Base-by-base conservation (phyloP, 2,329 filamentous ascomycete species). In the Aspergillus thermomutatus region DNA sequence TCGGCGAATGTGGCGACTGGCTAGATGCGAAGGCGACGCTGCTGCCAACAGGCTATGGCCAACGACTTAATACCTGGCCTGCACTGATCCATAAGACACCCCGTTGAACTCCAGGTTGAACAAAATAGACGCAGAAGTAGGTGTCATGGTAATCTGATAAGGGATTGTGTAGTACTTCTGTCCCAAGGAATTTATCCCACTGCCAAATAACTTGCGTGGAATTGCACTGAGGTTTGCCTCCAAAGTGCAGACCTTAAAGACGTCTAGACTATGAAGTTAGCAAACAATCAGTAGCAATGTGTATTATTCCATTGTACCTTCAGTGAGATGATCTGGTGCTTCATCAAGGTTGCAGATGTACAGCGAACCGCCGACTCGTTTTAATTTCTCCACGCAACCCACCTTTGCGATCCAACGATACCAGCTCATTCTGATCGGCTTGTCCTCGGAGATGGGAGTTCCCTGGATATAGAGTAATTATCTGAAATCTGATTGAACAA, bases 41-140 rank as follows among this genome's bases (percentile, higher is more conserved):
- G 31, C 11, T 3, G 2, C 14, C 5, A 17, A 34, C 14, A 17
- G 14, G n/a, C n/a, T 14, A 17, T 17, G 31, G 14, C 11, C 31
- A 34, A 34, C 31, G 17, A 1, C 31, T 64, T 19, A 66, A 40
- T 67, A 69, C 19, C 59, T 54, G 8, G 63, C 55, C 25, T 53
- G 55, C 1, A 68, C 64, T 5, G 51, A 64, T 2, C 67, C 66
- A 23, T 68, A 69, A 1, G 60, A 60, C 2, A 63, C 57, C 0
- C 62, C 63, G 19, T 70, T 66, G 25, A 70, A 67, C 23, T 69
- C 55, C 10, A 66, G 49, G 1, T 69, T 56, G 25, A 69, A 66
- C 1, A 66, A 14, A 26, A 70, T 37, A 0, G 61, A 66, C 2
- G 64, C 64, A 1, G 66, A 70, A 2, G 50, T 55, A 1, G 66